Conservation (phyloP, 768 basidiomycete species). For the Naganishia onofrii region DNA sequence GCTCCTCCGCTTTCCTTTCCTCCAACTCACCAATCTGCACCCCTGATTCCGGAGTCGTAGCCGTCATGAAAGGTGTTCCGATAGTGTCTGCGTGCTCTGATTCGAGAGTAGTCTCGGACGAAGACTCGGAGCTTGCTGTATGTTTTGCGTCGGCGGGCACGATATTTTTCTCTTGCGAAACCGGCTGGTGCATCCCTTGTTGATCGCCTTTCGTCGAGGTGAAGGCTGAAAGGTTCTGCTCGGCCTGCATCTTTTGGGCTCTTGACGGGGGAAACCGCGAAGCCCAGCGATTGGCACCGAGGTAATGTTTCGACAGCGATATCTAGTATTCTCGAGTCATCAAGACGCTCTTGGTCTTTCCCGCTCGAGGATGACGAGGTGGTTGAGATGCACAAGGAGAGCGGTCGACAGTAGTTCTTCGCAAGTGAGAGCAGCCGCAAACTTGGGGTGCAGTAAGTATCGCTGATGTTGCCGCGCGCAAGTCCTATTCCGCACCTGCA, state of each 20-base stretch:
- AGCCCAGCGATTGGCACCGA: not conserved
- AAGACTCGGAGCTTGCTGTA: slow-evolving; percentile 5
- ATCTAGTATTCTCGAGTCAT: not conserved
- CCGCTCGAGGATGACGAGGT: not conserved
- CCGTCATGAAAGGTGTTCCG: slow-evolving; percentile 1
- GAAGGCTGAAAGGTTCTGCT: not conserved
- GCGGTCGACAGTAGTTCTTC: no score
- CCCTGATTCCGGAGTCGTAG: not conserved
- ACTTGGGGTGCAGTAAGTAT: no score
- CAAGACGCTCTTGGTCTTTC: not conserved
- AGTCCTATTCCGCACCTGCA: no score
- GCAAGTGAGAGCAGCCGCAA: no score
- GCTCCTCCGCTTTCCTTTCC: not conserved
- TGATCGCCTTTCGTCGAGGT: not conserved
- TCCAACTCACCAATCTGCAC: not conserved
- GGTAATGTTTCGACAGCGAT: not conserved
- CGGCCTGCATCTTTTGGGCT: not conserved
- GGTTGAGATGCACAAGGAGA: no score
- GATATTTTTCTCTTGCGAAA: not conserved
- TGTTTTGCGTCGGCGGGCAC: not conserved
- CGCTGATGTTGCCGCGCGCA: no score
- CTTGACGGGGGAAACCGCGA: not conserved
- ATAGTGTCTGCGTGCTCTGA: slow-evolving; percentile 21
- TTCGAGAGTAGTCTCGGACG: not conserved
- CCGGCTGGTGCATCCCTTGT: not conserved